Percentiles rank a stretch among this genome's conserved stretches.
Evolutionary conservation across 176 grass and related monocot genomes (phyloP).

Genomic region (Hsuehochloa calcarea): DNA sequence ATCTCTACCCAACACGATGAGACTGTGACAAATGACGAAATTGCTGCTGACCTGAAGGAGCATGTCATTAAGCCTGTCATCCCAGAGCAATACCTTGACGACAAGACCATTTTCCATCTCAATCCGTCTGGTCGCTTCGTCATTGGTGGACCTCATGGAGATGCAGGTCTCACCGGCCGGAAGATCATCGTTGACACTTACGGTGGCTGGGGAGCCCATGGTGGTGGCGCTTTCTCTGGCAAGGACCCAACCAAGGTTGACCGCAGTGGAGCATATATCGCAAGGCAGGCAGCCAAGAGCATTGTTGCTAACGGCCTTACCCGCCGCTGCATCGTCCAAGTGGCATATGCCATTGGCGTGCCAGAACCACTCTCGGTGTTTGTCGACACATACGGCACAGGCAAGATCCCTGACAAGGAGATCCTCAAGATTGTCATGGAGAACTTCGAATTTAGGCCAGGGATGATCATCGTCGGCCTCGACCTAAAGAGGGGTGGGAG

Average conservation of each 20-base stretch:
- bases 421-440: conserved; percentile 47
- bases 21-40: conserved; percentile 51
- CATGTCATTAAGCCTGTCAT: conserved; percentile 59
- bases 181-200: conserved; percentile 63
- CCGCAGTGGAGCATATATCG: conserved; percentile 48
- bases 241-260: conserved; percentile 64
- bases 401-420: conserved; percentile 49
- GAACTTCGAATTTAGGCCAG: conserved; percentile 57
- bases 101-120: conserved; percentile 65
- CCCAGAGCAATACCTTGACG: conserved; percentile 53
- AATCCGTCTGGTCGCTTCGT: conserved; percentile 53
- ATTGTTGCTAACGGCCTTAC: conserved; percentile 45
- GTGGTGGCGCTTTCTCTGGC: conserved; percentile 53
- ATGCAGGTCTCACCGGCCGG: conserved; percentile 49
- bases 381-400: conserved; percentile 52
- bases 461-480: conserved; percentile 55
- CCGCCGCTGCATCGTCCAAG: conserved; percentile 46
- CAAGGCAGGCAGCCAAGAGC: conserved; percentile 56
- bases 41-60: conserved; percentile 48
- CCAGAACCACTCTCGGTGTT: conserved; percentile 53
- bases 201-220: conserved; percentile 55
- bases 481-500: conserved; percentile 47
- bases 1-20: conserved; percentile 60
- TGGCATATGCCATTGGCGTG: conserved; percentile 54
- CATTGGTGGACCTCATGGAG: conserved; percentile 55